Evolutionary conservation across 768 basidiomycete species (phyloP), one percentile per base, ranked within the genome.

Genomic region (Basidioascus undulatus): DNA sequence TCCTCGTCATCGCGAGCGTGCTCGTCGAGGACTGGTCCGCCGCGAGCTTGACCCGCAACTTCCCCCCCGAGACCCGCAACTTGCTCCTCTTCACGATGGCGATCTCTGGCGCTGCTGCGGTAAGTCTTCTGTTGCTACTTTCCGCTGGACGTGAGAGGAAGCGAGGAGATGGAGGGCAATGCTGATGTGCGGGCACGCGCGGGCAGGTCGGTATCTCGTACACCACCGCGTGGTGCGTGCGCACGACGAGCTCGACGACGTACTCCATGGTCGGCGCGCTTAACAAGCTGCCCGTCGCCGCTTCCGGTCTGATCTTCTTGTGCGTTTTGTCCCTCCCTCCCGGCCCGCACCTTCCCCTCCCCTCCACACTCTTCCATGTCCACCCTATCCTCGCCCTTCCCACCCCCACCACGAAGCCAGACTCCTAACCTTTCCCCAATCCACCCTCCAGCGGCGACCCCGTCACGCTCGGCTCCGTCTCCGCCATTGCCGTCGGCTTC

Each of bases 281-380:
- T 50, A 96, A 96, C 63, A 96, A 96, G 63, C 66, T 98, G 16
- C 92, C 92, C 28, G 84, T 98, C 36, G 92, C 92, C 6, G 87
- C 84, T 12, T 92, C 86, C n/a, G 92, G 92, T 19, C 82, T 98
- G 76, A 58, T 98, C 45, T 92, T 92, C 62, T 92, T 92, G n/a
- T n/a, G n/a, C n/a, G n/a, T n/a, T n/a, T n/a, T n/a, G n/a, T n/a
- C n/a, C n/a, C n/a, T n/a, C n/a, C n/a, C n/a, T n/a, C n/a, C n/a
- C n/a, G n/a, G n/a, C n/a, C n/a, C n/a, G n/a, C n/a, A n/a, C n/a
- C n/a, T n/a, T n/a, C n/a, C n/a, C n/a, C n/a, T n/a, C n/a, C n/a
- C n/a, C n/a, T n/a, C n/a, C n/a, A n/a, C n/a, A n/a, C n/a, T n/a
- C n/a, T n/a, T n/a, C n/a, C n/a, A n/a, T n/a, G n/a, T n/a, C n/a